These are phyloP conservation scores for Vitis amurensis DNA, from an alignment of 164 flowering plant species.

Conservation along the genomic window DNA sequence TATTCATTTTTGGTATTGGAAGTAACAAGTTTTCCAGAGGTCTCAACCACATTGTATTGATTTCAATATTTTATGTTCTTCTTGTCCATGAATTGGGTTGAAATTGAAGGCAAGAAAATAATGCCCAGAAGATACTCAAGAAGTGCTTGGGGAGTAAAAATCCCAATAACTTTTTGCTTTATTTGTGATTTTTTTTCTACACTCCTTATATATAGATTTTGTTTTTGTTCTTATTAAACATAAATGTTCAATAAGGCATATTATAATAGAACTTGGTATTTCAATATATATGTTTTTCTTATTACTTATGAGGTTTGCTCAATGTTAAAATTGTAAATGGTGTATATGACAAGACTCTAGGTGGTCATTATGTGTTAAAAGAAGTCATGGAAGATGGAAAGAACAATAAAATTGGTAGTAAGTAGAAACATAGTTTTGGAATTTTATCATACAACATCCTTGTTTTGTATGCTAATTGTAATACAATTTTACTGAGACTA, in stretches of 20 bases:
- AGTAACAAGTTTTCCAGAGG: too few relatives aligned
- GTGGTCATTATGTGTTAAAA: too few relatives aligned
- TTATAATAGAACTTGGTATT: background rate
- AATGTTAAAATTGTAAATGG: background rate
- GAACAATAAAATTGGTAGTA: too few relatives aligned
- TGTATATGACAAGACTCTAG: background rate
- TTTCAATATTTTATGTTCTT: background rate
- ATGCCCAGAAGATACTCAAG: slow-evolving; percentile 88
- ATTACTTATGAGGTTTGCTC: background rate
- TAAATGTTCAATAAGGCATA: background rate
- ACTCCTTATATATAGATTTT: background rate
- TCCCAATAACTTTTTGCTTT: slow-evolving; percentile 87
- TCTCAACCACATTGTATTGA: background rate
- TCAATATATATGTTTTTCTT: background rate
- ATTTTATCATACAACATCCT: too few relatives aligned
- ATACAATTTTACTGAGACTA: too few relatives aligned
- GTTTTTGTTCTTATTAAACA: background rate
- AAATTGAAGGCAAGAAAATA: slow-evolving; percentile 82
- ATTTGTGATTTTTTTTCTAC: slow-evolving; percentile 54
- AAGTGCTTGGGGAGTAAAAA: slow-evolving; percentile 84
- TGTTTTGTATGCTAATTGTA: too few relatives aligned
- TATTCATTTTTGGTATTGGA: too few relatives aligned
- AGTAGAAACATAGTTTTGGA: too few relatives aligned
- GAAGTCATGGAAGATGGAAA: too few relatives aligned
- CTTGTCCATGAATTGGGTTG: slow-evolving; percentile 3